A percentile compares a stretch with the other conserved stretches of the same genome.
phyloP scores from a whole-genome alignment of 768 basidiomycete genomes.

The Gymnopilus junonius region DNA sequence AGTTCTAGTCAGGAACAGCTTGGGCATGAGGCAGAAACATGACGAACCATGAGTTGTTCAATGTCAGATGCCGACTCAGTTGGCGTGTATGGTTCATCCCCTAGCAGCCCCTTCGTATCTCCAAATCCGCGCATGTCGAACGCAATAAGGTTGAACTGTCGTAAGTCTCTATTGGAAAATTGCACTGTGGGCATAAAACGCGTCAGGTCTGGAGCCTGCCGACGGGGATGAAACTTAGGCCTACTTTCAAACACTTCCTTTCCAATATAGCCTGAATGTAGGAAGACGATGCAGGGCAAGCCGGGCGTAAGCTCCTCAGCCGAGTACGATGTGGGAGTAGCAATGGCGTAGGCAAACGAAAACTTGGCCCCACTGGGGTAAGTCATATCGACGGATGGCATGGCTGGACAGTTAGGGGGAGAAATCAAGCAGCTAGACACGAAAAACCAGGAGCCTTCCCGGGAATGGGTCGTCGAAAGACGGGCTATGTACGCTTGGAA shows the following conservation, averaged over 20 bases:
- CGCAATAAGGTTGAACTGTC: slow-evolving; percentile 42
- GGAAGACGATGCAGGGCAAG: slow-evolving; percentile 41
- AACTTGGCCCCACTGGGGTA: slow-evolving; percentile 33
- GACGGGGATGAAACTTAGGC: slow-evolving; percentile 8
- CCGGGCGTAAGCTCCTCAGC: slow-evolving; percentile 34
- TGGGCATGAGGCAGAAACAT: background rate
- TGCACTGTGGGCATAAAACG: slow-evolving; percentile 28
- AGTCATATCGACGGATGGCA: slow-evolving; percentile 36
- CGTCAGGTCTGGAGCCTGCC: background rate
- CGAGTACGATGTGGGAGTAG: slow-evolving; percentile 36
- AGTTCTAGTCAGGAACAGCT: background rate
- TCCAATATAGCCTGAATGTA: slow-evolving; percentile 39
- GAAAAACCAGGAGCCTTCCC: background rate
- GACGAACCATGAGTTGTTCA: slow-evolving; percentile 35
- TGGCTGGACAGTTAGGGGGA: slow-evolving; percentile 8
- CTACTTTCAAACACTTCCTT: slow-evolving; percentile 40
- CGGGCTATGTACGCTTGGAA: background rate
- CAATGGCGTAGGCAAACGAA: slow-evolving; percentile 39
- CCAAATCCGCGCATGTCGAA: slow-evolving; percentile 40
- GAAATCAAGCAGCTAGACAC: background rate
- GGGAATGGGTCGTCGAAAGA: background rate
- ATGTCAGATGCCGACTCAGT: slow-evolving; percentile 36
- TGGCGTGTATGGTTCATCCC: slow-evolving; percentile 29
- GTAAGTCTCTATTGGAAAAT: slow-evolving; percentile 37
- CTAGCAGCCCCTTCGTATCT: slow-evolving; percentile 31